Evolutionary conservation across 108 stramenopile species (phyloP), one percentile per base, ranked within the genome.

Genomic region (Nitzschia sp.): DNA sequence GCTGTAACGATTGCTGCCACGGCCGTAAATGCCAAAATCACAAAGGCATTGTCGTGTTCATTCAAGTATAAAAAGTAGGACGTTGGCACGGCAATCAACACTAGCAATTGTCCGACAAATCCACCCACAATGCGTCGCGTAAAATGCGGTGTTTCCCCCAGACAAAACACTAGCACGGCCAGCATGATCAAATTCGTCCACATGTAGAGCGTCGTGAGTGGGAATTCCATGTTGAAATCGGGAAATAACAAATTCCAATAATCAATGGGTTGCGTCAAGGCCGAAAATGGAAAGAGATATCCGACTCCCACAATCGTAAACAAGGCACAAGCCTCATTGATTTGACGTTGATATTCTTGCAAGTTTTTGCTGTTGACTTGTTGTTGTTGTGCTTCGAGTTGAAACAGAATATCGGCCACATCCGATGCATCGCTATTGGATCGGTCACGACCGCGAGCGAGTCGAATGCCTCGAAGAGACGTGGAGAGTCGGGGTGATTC

Each of bases 211-310:
- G 38, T 42, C 38, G 38, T 42, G 9, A 42, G 13, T 6, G 38
- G 38, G 13, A 42, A 42, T 42, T 42, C 38, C 38, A 42, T 42
- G 38, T 42, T 42, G 38, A 42, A 42, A 42, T 42, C 38, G 38
- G 38, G 38, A 42, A 42, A 42, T 42, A 42, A 42, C 13, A 42
- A 42, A 42, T 42, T 42, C 38, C 38, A 42, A 42, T 42, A 42
- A 42, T 42, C 38, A 42, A 42, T 42, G 38, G 38, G 38, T 42
- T 42, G 38, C 38, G 38, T 42, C 38, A 42, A 42, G 38, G 38
- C 38, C 38, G 38, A 42, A 42, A 42, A 42, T 6, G 38, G 38
- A 42, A 42, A 42, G 9, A 42, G 13, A 13, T 42, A 42, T 42
- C 38, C 38, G 9, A 42, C 38, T 6, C 38, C 38, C 38, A 42